Conservation (phyloP, 805 yeast genomes). For the Grigorovia jiainica region DNA sequence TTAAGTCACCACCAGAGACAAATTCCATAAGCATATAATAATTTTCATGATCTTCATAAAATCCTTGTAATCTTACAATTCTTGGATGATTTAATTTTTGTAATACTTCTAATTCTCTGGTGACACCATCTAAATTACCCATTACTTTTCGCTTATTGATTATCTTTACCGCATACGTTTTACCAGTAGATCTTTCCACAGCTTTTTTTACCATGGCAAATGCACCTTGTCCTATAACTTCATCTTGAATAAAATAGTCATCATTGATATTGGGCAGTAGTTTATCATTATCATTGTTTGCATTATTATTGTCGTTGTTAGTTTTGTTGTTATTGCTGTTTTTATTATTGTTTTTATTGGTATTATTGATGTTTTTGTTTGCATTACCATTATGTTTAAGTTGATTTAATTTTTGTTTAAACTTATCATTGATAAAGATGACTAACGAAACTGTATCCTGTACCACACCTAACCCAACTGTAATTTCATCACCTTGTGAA, state of each 20-base stretch:
- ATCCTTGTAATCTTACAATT: constrained; percentile 73
- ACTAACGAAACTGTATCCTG: constrained; percentile 50
- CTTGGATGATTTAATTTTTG: constrained; percentile 74
- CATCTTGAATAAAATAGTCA: constrained; percentile 71
- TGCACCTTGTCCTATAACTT: constrained; percentile 94
- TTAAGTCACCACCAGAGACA: constrained; percentile 92
- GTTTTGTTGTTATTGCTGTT: background rate
- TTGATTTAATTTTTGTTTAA: constrained; percentile 21
- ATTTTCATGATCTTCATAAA: constrained; percentile 71
- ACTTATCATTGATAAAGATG: constrained; percentile 33
- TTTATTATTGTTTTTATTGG: background rate
- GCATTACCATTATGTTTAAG: constrained; percentile 6
- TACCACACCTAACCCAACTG: constrained; percentile 80
- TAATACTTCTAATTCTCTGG: constrained; percentile 76
- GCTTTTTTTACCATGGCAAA: constrained; percentile 94
- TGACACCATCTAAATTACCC: constrained; percentile 71
- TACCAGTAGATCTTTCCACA: constrained; percentile 75
- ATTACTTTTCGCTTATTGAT: constrained; percentile 74
- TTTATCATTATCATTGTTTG: background rate
- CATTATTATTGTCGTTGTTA: background rate
- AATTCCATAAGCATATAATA: constrained; percentile 92
- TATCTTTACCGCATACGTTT: constrained; percentile 83
- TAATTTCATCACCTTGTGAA: constrained; percentile 87
- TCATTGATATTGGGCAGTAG: constrained; percentile 35
- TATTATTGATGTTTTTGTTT: background rate